Evolutionary conservation across 2,329 filamentous ascomycete species (phyloP).

Genomic region (Alternaria triticimaculans): DNA sequence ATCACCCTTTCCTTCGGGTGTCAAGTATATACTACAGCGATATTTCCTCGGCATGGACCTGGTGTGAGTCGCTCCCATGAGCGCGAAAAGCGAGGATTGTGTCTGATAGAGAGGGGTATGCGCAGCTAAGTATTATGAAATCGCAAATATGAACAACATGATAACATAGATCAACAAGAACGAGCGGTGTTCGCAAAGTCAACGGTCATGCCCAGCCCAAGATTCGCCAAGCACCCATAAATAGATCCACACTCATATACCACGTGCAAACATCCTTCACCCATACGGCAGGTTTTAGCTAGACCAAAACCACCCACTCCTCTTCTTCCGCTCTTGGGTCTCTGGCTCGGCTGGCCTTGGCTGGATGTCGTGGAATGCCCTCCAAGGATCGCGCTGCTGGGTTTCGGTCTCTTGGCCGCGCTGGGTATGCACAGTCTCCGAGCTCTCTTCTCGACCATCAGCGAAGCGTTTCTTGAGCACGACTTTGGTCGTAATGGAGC

Average conservation of each 20-base stretch:
- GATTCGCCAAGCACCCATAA: neutral
- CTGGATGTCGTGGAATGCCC: slow-evolving; percentile 15
- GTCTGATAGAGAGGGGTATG: slow-evolving; percentile 10
- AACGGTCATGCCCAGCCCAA: neutral
- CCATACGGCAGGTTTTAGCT: neutral
- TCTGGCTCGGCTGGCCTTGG: slow-evolving; percentile 2
- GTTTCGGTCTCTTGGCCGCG: slow-evolving; percentile 28
- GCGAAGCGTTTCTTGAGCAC: slow-evolving; percentile 65
- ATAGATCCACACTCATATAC: too few species aligned
- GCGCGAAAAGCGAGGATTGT: slow-evolving; percentile 27
- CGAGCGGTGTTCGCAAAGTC: neutral
- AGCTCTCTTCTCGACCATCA: slow-evolving; percentile 66
- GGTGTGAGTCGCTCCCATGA: neutral
- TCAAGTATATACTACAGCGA: neutral
- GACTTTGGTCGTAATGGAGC: slow-evolving; percentile 63
- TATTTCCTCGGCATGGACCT: accelerated
- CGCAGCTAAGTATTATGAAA: neutral
- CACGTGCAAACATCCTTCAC: neutral
- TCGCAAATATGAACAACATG: neutral
- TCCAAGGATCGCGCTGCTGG: slow-evolving; percentile 18
- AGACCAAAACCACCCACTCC: slow-evolving; percentile 45
- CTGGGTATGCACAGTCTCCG: slow-evolving; percentile 60
- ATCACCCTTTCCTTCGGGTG: neutral
- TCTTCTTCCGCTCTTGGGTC: slow-evolving; percentile 20
- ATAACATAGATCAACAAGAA: neutral